Evolutionary conservation across 176 grass and related monocot species (phyloP).

Genomic region (Zea luxurians): DNA sequence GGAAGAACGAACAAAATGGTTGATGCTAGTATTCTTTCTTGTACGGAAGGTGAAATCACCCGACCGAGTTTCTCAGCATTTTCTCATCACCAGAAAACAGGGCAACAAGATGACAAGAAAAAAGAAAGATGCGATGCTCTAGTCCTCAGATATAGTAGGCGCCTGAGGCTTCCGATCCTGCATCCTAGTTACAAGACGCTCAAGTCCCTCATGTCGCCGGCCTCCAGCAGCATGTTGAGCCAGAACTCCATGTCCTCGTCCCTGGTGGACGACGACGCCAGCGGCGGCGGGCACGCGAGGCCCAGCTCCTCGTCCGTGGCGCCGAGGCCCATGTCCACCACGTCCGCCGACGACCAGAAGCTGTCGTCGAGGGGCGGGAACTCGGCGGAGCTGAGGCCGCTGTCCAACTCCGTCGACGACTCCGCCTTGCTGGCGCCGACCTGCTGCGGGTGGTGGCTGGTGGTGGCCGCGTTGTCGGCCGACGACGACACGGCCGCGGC

Average conservation of each 20-base stretch:
- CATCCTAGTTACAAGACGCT: conserved; percentile 29
- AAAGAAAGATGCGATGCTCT: neutral
- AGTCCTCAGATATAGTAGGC: neutral
- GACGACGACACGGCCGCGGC: conserved; percentile 18
- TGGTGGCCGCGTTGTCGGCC: conserved; percentile 22
- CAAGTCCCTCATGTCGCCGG: conserved; percentile 49
- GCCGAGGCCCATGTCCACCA: conserved; percentile 34
- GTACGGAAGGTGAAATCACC: conserved; percentile 38
- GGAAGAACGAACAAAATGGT: conserved; percentile 34
- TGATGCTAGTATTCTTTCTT: conserved; percentile 28
- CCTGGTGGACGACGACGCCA: conserved; percentile 17
- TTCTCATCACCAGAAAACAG: conserved; percentile 31
- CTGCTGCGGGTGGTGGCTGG: neutral
- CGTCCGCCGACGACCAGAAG: conserved; percentile 52
- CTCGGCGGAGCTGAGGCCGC: conserved; percentile 34
- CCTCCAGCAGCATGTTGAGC: conserved; percentile 49
- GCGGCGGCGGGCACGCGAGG: neutral
- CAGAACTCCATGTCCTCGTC: conserved; percentile 65
- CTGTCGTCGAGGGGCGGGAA: conserved; percentile 46
- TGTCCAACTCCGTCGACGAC: conserved; percentile 20
- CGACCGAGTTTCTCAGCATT: conserved; percentile 26
- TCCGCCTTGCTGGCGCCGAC: neutral
- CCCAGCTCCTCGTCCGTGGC: conserved; percentile 35
- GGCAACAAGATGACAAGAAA: neutral
- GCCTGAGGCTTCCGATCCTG: neutral